Evolutionary conservation across 805 yeast genomes (phyloP).

Genomic region (Wickerhamomyces subpelliculosus): DNA sequence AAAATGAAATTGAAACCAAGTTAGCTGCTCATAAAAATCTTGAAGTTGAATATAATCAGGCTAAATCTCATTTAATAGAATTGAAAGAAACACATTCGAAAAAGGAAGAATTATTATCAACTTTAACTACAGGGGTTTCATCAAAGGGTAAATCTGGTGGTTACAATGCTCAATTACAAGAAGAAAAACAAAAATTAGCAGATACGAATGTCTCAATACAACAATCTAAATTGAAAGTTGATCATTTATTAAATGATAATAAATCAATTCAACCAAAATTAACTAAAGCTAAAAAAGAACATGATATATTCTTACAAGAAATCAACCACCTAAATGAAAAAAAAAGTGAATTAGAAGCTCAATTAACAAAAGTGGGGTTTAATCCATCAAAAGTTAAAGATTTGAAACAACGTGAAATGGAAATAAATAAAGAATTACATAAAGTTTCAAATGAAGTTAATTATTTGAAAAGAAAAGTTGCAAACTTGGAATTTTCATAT

Average conservation of each 20-base stretch:
- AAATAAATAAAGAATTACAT: constrained; percentile 37
- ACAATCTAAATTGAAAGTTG: constrained; percentile 50
- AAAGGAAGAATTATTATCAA: constrained; percentile 75
- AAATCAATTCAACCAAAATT: constrained; percentile 39
- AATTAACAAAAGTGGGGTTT: constrained; percentile 50
- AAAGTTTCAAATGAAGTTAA: constrained; percentile 42
- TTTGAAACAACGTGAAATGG: constrained; percentile 39
- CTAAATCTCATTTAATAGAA: constrained; percentile 36
- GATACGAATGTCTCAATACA: constrained; percentile 49
- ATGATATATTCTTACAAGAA: constrained; percentile 32
- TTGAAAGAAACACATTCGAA: constrained; percentile 41
- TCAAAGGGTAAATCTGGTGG: constrained; percentile 74
- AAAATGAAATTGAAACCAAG: constrained; percentile 28
- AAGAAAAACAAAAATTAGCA: constrained; percentile 49
- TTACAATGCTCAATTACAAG: constrained; percentile 62
- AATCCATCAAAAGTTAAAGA: constrained; percentile 38
- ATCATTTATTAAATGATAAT: constrained; percentile 49
- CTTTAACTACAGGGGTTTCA: constrained; percentile 85
- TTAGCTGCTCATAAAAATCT: constrained; percentile 29
- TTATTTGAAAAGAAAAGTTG: constrained; percentile 51
- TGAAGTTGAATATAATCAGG: constrained; percentile 37
- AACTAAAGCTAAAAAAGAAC: constrained; percentile 44
- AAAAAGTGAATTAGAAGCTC: constrained; percentile 30
- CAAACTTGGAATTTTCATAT: constrained; percentile 73
- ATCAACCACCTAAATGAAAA: constrained; percentile 36